Evolutionary conservation across 2,329 filamentous ascomycete genomes (phyloP).

Genomic region (Akanthomyces dipterigenus): DNA sequence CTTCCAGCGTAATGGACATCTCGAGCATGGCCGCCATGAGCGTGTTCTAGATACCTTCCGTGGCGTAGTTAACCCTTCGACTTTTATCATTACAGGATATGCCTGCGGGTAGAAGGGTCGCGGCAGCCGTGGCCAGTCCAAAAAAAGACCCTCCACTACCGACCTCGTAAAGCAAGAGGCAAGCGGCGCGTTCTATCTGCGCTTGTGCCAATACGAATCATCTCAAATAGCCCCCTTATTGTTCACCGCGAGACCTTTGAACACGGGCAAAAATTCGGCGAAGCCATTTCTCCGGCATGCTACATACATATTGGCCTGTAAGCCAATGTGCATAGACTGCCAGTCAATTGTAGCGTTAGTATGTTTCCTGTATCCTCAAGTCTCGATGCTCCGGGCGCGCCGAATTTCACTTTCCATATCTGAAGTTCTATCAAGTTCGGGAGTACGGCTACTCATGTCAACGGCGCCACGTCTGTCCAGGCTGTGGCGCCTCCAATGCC

Average conservation of each 20-base stretch:
- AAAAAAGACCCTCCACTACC: not conserved
- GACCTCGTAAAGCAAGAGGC: constrained; percentile 4
- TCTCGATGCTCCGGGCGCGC: not conserved
- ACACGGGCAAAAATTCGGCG: not conserved
- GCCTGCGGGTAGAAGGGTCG: not conserved
- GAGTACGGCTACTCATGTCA: not conserved
- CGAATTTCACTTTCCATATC: not conserved
- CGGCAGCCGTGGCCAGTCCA: not conserved
- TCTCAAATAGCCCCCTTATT: not conserved
- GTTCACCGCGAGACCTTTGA: not conserved
- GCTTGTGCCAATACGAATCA: not conserved
- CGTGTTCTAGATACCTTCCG: constrained; percentile 4
- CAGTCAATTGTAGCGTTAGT: not conserved
- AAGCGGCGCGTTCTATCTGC: not conserved
- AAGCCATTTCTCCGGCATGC: not conserved
- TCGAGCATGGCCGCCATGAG: not conserved
- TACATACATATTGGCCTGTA: not conserved
- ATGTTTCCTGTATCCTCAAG: not conserved
- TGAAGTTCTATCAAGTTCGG: not conserved
- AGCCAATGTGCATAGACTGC: not conserved
- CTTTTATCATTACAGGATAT: not conserved
- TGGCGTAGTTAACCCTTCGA: not conserved
- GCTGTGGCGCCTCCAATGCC: no score
- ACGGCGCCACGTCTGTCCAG: not conserved
- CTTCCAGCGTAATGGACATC: not conserved